A percentile compares a stretch with the other conserved stretches of the same genome.
These are phyloP conservation scores for Paramecium pentaurelia DNA, from an alignment of 73 alveolate genomes.

Conservation along the genomic window DNA sequence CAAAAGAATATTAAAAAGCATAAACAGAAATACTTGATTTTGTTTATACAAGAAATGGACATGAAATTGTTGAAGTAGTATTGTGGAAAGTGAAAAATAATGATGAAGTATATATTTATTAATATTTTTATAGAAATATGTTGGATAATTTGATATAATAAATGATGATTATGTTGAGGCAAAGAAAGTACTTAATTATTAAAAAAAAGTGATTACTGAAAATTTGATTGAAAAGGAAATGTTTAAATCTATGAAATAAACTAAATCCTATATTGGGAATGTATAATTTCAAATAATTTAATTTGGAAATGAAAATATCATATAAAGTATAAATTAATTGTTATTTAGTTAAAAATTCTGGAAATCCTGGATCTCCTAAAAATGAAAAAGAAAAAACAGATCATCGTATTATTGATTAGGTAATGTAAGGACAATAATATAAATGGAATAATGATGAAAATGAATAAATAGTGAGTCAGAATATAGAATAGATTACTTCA, in stretches of 20 bases:
- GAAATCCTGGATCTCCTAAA: constrained; percentile 42
- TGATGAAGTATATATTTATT: not conserved
- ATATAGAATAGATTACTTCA: not conserved
- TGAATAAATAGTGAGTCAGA: not conserved
- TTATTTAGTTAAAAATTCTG: not conserved
- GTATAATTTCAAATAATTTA: not conserved
- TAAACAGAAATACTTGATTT: not conserved
- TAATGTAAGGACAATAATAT: not conserved
- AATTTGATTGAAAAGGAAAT: not conserved
- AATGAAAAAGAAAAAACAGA: not conserved
- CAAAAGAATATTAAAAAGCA: not conserved
- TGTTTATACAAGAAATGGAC: not conserved
- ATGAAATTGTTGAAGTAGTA: not conserved
- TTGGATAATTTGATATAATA: not conserved
- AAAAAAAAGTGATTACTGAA: not conserved
- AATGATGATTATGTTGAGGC: not conserved
- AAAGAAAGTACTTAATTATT: not conserved
- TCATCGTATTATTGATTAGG: not conserved
- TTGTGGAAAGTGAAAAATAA: constrained; percentile 27
- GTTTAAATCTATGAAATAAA: not conserved
- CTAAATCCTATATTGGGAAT: constrained; percentile 29
- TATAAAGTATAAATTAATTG: not conserved
- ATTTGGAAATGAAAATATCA: not conserved
- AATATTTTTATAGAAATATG: not conserved
- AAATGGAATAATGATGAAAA: constrained; percentile 19